Percentiles rank a stretch among this genome's conserved stretches.
Conservation (phyloP, 2,329 filamentous ascomycete genomes). For the Fusarium virguliforme region DNA sequence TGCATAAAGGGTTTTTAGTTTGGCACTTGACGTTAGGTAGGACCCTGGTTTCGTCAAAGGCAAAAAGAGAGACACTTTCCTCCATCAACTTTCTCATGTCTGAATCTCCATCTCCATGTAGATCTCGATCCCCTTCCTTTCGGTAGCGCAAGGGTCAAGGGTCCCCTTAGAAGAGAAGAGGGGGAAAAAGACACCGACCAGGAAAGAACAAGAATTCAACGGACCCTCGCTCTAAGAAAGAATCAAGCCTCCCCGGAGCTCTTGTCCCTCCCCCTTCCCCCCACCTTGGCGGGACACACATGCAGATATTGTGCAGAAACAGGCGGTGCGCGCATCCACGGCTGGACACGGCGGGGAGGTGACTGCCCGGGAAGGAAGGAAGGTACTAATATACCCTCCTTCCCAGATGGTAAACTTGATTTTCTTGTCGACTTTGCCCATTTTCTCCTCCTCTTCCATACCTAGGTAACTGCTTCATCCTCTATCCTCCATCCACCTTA, state of each 20-base stretch:
- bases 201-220: constrained; percentile 20
- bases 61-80: neutral
- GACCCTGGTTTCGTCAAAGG: constrained; percentile 3
- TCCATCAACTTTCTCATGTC: constrained; percentile 36
- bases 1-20: neutral
- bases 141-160: constrained; percentile 26
- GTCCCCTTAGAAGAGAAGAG: neutral
- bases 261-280: constrained; percentile 22
- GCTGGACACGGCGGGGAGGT: neutral
- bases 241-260: constrained; percentile 36
- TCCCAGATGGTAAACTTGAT: constrained; percentile 26
- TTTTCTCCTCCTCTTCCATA: constrained; percentile 16
- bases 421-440: constrained; percentile 31
- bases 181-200: constrained; percentile 20
- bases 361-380: neutral
- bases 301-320: constrained; percentile 20
- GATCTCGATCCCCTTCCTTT: constrained; percentile 40
- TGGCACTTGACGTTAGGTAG: neutral
- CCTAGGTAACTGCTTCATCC: neutral
- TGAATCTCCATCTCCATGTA: constrained; percentile 31
- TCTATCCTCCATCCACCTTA: constrained; percentile 2
- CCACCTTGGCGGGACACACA: constrained; percentile 9
- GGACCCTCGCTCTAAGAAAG: neutral
- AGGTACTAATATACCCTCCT: constrained; percentile 40
- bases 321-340: constrained; percentile 37